A percentile compares a stretch with the other conserved stretches of the same genome.
Evolutionary conservation across 805 yeast genomes (phyloP).

Genomic region (Phaffomyces opuntiae): DNA sequence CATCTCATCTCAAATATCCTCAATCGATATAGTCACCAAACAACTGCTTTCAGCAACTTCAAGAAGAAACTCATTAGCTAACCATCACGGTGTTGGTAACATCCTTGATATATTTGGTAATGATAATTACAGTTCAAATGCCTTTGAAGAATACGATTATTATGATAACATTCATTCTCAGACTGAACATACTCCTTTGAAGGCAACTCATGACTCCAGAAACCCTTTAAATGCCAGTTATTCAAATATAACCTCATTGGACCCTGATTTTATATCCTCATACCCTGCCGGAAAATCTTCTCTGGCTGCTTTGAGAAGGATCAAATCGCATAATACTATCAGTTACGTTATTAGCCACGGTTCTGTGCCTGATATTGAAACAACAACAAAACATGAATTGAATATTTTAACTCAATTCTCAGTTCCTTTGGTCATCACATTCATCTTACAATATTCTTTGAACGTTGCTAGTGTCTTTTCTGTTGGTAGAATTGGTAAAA

Average conservation of each 20-base stretch:
- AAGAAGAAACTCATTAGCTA: slow-evolving; percentile 17
- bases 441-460: slow-evolving; percentile 62
- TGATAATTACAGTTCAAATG: slow-evolving; percentile 5
- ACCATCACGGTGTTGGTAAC: slow-evolving; percentile 16
- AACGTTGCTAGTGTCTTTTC: slow-evolving; percentile 74
- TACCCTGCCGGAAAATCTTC: slow-evolving; percentile 16
- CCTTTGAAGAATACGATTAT: background rate
- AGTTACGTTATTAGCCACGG: slow-evolving; percentile 21
- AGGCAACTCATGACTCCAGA: slow-evolving; percentile 12
- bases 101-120: slow-evolving; percentile 20
- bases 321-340: slow-evolving; percentile 21
- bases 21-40: slow-evolving; percentile 16
- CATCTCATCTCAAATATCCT: background rate
- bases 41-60: slow-evolving; percentile 14
- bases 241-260: background rate
- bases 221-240: slow-evolving; percentile 10
- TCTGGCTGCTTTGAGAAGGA: slow-evolving; percentile 19
- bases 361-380: slow-evolving; percentile 17
- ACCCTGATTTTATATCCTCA: slow-evolving; percentile 14
- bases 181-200: slow-evolving; percentile 17
- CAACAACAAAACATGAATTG: slow-evolving; percentile 34
- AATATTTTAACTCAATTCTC: slow-evolving; percentile 38
- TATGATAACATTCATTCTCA: slow-evolving; percentile 4
- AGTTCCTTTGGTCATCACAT: slow-evolving; percentile 59
- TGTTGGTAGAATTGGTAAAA: slow-evolving; percentile 66